Base-by-base conservation (phyloP, 352 stramenopile genomes). In the Pythium rishiriense region DNA sequence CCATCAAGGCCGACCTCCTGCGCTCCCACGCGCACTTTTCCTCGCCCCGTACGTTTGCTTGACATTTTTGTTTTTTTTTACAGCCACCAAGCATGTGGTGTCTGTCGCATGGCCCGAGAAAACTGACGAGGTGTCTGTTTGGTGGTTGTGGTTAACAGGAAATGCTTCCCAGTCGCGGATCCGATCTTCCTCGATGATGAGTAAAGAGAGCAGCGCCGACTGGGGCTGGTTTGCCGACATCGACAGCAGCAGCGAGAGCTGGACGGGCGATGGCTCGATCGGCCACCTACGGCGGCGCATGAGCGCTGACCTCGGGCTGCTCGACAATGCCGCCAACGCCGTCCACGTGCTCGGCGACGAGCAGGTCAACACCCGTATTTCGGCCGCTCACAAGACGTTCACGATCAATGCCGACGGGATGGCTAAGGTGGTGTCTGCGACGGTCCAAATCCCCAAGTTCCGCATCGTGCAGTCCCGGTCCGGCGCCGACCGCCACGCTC, bases 181-280 rank as follows among this genome's bases (percentile, higher is more conserved):
- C 58, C 76, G 81, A 0, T 85, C 85, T 64, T 87, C 79, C 29
- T 89, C 83, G 47, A 76, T 85, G 53, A 74, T 87, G 74, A 83
- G 76, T 56, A 91, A 90, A 52, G 85, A 95, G 39, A 81, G 75
- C 62, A 94, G 85, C 55, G 85, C 83, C 24, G 87, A 95, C 47
- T 95, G 87, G 87, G 87, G 87, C 21, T 95, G 87, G 87, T 95
- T 95, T 46, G 84, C 85, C 14, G 87, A 95, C 63, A 95, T 95
- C 48, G 87, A 95, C 67, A 91, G 79, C 50, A 95, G 87, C 51
- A 87, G 78, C 58, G 87, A 95, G 69, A 92, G 81, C 63, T 92
- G 81, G 81, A 81, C 72, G 22, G 77, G 82, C 42, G 87, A 94
- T 37, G 78, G 72, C 11, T 91, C 81, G 19, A 65, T 88, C n/a